phyloP scores from a whole-genome alignment of 192 early-diverging fungal genomes.

The Coemansia sp. region DNA sequence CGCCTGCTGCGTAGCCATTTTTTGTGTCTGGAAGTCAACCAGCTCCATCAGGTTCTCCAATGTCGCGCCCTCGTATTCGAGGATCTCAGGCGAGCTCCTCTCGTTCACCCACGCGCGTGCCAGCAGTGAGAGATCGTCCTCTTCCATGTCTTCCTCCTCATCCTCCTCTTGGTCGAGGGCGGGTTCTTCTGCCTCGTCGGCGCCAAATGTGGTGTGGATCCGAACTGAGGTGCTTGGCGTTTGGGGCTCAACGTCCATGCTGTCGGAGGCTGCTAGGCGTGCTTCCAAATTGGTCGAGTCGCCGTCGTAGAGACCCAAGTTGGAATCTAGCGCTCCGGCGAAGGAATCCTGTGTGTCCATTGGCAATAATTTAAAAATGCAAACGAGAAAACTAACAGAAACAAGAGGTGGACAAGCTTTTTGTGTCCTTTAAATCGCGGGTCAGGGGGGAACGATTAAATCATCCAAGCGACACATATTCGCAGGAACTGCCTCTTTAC shows the following conservation, averaged over 20 bases:
- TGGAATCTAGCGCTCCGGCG: conserved; percentile 17
- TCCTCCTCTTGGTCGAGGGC: not conserved
- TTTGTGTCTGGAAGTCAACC: conserved; percentile 38
- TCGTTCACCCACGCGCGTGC: conserved; percentile 41
- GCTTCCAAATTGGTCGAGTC: not conserved
- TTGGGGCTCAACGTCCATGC: conserved; percentile 4
- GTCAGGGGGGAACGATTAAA: not conserved
- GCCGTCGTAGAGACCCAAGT: conserved; percentile 10
- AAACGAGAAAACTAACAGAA: not conserved
- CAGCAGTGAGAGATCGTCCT: conserved; percentile 36
- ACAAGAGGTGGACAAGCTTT: not conserved
- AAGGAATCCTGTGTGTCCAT: conserved; percentile 26
- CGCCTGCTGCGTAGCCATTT: conserved; percentile 17
- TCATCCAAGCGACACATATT: not conserved
- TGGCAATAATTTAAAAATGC: not conserved
- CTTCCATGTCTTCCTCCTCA: conserved; percentile 11
- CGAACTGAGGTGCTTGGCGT: not conserved
- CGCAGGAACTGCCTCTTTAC: not conserved
- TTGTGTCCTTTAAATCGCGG: not conserved
- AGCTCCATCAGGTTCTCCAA: conserved; percentile 53
- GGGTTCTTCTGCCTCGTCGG: not conserved
- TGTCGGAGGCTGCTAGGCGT: conserved; percentile 3
- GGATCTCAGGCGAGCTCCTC: conserved; percentile 32
- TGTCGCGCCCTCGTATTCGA: conserved; percentile 38
- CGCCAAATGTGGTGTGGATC: not conserved